Base-by-base conservation (phyloP, 768 basidiomycete species). In the Scleroderma citrinum region DNA sequence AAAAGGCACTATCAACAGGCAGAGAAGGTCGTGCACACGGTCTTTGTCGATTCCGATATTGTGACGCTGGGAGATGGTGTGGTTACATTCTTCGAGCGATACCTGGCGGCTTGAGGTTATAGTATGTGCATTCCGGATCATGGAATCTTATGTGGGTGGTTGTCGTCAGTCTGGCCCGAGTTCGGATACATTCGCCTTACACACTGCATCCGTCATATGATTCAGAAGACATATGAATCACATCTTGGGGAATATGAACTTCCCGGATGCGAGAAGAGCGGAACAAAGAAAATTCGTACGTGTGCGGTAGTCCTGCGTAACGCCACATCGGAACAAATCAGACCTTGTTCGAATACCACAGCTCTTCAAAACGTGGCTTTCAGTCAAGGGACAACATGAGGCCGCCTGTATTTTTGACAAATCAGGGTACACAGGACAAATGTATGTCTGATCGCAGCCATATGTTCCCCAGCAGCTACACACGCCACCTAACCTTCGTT, bases 21-120 rank as follows among this genome's bases (percentile, higher is more conserved):
- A 44, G 63, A 69, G 38, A 55, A 63, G 42, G 67, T 73, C 32
- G 65, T 68, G 16, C 73, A 76, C 57, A 68, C 73, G 23, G 59
- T 66, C 31, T 71, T 76, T 49, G 56, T 69, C 26, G 67, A 64
- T n/a, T 57, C 61, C 44, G 66, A 71, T 46, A 61, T 76, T 38
- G 61, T 73, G 47, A 70, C 72, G 35, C 75, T 75, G 51, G 70
- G 72, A 29, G 61, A 59, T 32, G 61, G 63, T 31, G 59, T 60
- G 21, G 67, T 77, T 34, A 71, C 71, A 32, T 76, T 72, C 55
- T 60, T 68, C 44, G 56, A 66, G 46, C 55, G 68, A 38, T 66
- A 68, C 49, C 34, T 68, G 54, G 30, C 42, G 42, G 46, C 14
- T 31, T 49, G 49, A 49, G 53, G 49, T 2, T n/a, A 31, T 19